Evolutionary conservation across 495 filamentous ascomycete genomes (phyloP).

Genomic region (Collariella sp.): DNA sequence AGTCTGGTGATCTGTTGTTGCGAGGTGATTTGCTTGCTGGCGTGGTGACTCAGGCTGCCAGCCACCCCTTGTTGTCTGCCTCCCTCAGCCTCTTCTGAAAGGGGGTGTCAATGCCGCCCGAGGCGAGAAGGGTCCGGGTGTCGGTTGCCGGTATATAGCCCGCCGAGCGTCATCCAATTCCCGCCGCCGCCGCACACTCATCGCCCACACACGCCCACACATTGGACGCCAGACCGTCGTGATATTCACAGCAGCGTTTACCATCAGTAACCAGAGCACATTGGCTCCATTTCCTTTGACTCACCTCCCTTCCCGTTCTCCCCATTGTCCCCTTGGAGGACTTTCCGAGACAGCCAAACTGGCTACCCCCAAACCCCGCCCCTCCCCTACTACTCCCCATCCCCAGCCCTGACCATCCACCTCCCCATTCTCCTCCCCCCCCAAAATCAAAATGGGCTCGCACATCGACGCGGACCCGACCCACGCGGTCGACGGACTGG

Average conservation of each 20-base stretch:
- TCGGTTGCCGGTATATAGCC: constrained; percentile 12
- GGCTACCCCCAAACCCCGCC: constrained; percentile 13
- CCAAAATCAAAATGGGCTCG: constrained; percentile 17
- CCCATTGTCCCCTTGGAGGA: background rate
- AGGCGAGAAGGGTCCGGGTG: background rate
- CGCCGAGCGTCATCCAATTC: constrained; percentile 9
- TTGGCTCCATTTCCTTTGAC: background rate
- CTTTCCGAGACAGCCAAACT: constrained; percentile 18
- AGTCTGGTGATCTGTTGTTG: constrained; percentile 6
- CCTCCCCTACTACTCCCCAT: background rate
- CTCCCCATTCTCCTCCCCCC: constrained; percentile 6
- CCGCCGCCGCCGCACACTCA: constrained; percentile 4
- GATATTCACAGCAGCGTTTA: constrained; percentile 11
- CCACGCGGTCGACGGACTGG: constrained; percentile 29
- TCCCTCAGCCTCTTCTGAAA: background rate
- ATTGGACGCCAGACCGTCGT: constrained; percentile 17
- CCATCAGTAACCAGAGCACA: constrained; percentile 1
- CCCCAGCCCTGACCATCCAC: constrained; percentile 2
- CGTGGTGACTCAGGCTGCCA: constrained; percentile 18
- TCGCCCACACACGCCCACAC: background rate
- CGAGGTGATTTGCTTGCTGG: constrained; percentile 1
- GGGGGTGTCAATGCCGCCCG: constrained; percentile 1
- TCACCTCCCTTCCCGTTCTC: too few relatives aligned
- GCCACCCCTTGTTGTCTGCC: constrained; percentile 1
- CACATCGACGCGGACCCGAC: constrained; percentile 21